Conservation (phyloP, 2,329 filamentous ascomycete genomes). For the Pyrenophora graminea region DNA sequence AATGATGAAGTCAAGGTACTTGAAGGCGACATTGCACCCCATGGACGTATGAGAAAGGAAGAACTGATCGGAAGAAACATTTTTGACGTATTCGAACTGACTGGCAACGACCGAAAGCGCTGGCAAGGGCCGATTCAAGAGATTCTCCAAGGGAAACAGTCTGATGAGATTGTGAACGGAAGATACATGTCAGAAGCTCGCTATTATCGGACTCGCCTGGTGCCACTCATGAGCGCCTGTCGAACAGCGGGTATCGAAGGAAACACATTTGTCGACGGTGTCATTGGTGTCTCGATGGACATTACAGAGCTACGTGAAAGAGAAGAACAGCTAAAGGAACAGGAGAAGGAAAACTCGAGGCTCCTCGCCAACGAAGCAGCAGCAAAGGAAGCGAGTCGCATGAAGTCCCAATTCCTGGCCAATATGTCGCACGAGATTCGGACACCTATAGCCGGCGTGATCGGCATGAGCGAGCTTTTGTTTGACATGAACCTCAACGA, state of each 20-base stretch:
- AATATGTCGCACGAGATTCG: constrained; percentile 84
- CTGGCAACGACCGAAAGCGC: constrained; percentile 36
- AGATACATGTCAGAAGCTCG: constrained; percentile 62
- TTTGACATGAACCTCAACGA: constrained; percentile 68
- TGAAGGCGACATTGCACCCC: constrained; percentile 67
- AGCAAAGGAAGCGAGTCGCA: constrained; percentile 76
- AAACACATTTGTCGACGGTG: constrained; percentile 66
- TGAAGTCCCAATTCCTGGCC: constrained; percentile 79
- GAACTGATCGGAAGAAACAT: constrained; percentile 62
- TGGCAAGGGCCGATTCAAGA: constrained; percentile 65
- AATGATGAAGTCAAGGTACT: constrained; percentile 67
- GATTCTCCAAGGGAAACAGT: constrained; percentile 64
- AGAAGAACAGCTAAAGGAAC: constrained; percentile 65
- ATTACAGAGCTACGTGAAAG: constrained; percentile 72
- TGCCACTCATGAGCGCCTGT: constrained; percentile 66
- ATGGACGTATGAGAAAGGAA: constrained; percentile 20
- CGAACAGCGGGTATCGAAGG: constrained; percentile 57
- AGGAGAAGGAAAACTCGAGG: constrained; percentile 70
- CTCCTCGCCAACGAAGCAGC: constrained; percentile 75
- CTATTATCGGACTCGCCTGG: constrained; percentile 73
- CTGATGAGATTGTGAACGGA: constrained; percentile 65
- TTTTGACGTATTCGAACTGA: constrained; percentile 62
- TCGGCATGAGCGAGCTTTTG: constrained; percentile 78
- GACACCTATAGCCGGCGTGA: constrained; percentile 78
- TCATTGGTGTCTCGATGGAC: constrained; percentile 80